A percentile compares a stretch with the other conserved stretches of the same genome.
phyloP scores from a whole-genome alignment of 306 rosid genomes.

The Amphicarpaea edgeworthii region DNA sequence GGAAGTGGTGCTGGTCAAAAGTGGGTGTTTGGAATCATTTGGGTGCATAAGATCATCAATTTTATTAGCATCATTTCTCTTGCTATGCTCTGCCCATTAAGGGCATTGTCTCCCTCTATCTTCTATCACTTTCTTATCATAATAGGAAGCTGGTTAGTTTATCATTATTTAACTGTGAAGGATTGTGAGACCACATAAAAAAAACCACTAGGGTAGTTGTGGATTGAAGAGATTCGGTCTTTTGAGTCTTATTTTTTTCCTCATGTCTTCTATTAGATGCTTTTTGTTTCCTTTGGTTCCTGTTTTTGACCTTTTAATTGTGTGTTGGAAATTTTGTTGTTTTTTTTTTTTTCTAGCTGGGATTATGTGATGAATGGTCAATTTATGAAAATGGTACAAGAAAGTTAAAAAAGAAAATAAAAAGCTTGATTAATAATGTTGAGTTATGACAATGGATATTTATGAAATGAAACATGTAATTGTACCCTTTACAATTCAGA shows the following conservation, averaged over 20 bases:
- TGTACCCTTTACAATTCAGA: conserved; percentile 46
- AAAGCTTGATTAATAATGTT: conserved; percentile 49
- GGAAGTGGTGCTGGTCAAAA: conserved; percentile 82
- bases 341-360: neutral
- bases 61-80: conserved; percentile 55
- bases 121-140: conserved; percentile 46
- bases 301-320: conserved; percentile 24
- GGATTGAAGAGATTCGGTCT: conserved; percentile 52
- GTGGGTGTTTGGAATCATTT: conserved; percentile 74
- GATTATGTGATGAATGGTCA: conserved; percentile 24
- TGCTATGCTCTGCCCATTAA: conserved; percentile 74
- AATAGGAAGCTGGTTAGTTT: conserved; percentile 41
- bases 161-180: conserved; percentile 33
- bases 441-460: conserved; percentile 22
- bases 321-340: neutral
- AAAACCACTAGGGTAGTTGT: conserved; percentile 31
- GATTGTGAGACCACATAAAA: conserved; percentile 27
- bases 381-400: conserved; percentile 33
- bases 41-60: conserved; percentile 51
- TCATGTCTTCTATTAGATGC: conserved; percentile 37
- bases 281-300: conserved; percentile 38
- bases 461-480: conserved; percentile 30
- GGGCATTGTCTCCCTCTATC: conserved; percentile 54
- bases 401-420: conserved; percentile 45
- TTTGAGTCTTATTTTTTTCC: conserved; percentile 16